Evolutionary conservation across 108 stramenopile species (phyloP).

Genomic region (Parietichytrium sp.): DNA sequence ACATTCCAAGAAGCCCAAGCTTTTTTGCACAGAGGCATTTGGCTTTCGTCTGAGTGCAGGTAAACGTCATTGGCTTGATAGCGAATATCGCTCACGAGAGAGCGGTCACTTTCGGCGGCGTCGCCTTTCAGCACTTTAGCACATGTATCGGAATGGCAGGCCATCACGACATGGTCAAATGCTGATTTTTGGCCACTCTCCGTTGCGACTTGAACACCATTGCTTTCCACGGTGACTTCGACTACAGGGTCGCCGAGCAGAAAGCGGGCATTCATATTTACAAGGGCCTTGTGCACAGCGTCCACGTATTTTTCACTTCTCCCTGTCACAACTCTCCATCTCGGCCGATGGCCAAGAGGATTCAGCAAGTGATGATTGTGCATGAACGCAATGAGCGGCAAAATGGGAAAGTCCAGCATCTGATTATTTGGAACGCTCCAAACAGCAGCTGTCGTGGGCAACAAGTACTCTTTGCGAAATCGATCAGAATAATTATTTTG

Average conservation of each 20-base stretch:
- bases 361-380: constrained; percentile 93
- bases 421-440: constrained; percentile 80
- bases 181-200: neutral
- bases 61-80: constrained; percentile 83
- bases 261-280: constrained; percentile 58
- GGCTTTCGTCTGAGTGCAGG: constrained; percentile 80
- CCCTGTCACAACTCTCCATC: constrained; percentile 80
- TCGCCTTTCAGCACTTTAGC: constrained; percentile 64
- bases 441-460: constrained; percentile 92
- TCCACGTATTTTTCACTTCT: constrained; percentile 75
- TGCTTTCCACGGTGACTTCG: constrained; percentile 39
- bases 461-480: constrained; percentile 77
- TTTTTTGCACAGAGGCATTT: constrained; percentile 77
- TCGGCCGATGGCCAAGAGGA: constrained; percentile 62
- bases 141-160: constrained; percentile 80
- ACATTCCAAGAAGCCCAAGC: constrained; percentile 95
- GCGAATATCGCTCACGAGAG: constrained; percentile 46
- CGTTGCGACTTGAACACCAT: constrained; percentile 34
- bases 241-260: constrained; percentile 63
- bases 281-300: constrained; percentile 58
- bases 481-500: constrained; percentile 69
- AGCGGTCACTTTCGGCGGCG: constrained; percentile 23
- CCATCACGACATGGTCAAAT: constrained; percentile 82
- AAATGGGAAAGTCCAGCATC: constrained; percentile 77
- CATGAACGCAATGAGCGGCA: constrained; percentile 78